Base-by-base conservation (phyloP, 805 yeast species). In the Cyberlindnera mycetangii region DNA sequence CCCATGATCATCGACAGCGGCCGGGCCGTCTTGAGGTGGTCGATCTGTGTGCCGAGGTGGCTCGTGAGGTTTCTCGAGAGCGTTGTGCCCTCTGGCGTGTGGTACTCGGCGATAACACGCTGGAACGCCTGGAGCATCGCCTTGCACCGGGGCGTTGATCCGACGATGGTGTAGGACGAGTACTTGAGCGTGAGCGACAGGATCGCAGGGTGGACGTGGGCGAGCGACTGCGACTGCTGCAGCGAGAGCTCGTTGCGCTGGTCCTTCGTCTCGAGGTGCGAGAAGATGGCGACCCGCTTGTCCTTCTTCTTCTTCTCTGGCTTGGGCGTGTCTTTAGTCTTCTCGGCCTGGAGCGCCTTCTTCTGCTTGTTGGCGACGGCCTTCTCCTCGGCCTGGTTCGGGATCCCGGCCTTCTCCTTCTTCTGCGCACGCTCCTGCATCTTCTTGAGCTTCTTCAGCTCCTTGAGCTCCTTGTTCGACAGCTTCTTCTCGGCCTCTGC, bases 1-100 rank as follows among this genome's bases (percentile, higher is more conserved):
- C 99, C 99, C 99, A 93, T 93, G 1, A 96, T 78, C 2, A 90
- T 86, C 44, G 93, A 81, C 39, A 93, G 72, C 1, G 98, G 97
- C 51, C 99, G 79, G 3, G 97, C 90, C 9, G 88, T 80, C 57
- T 88, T 92, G 55, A 93, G 71, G 54, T 85, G 88, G 62, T 92
- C 99, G 52, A 93, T 93, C 67, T 93, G 99, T 59, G 85, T 88
- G 10, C 95, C 82, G 47, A 93, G 72, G 63, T 89, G 92, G 25
- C 84, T 81, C 0, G 97, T 89, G 58, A 93, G 74, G 65, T 90
- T 87, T 69, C 99, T 81, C 28, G 90, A 81, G 55, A 93, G 72
- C 1, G 95, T 83, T 8, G 93, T 84, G 44, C 87, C 89, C 32
- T 74, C 78, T 6, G 98, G 98, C 0, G 98, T 89, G 46, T 72